phyloP scores from a whole-genome alignment of 1,284 basidiomycete species.

The Cystobasidiaceae sp. region DNA sequence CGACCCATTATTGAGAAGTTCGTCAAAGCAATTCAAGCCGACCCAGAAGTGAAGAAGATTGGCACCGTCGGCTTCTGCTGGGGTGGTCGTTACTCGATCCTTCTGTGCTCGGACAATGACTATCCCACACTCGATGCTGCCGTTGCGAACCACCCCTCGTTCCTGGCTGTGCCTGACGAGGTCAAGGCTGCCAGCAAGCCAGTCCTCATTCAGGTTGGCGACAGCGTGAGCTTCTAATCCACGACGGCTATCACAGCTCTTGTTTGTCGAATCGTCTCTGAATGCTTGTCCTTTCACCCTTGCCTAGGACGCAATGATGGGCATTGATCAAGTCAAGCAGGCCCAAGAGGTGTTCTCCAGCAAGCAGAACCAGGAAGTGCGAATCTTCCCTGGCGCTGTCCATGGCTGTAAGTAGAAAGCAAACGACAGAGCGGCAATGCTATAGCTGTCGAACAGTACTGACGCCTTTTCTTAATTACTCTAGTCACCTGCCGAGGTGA shows the following conservation, averaged over 20 bases:
- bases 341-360: constrained; percentile 11
- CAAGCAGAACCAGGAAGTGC: constrained; percentile 15
- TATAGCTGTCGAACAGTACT: no score
- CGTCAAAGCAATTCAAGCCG: constrained; percentile 43
- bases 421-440: no score
- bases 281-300: no score
- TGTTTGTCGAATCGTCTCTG: no score
- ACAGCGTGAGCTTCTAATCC: neutral
- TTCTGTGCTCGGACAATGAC: constrained; percentile 32
- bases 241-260: no score
- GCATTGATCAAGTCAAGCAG: constrained; percentile 26
- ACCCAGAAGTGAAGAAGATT: constrained; percentile 44
- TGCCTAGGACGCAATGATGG: constrained; percentile 25
- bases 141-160: constrained; percentile 31
- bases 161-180: constrained; percentile 28
- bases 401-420: constrained; percentile 8
- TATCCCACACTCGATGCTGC: constrained; percentile 30
- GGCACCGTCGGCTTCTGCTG: constrained; percentile 41
- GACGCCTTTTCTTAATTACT: neutral
- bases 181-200: constrained; percentile 24
- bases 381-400: constrained; percentile 17
- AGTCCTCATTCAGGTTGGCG: constrained; percentile 26
- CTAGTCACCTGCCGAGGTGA: constrained; percentile 24
- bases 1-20: constrained; percentile 45
- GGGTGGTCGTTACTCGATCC: constrained; percentile 36